phyloP scores from a whole-genome alignment of 2,329 filamentous ascomycete species.

The Aspergillus melleus region DNA sequence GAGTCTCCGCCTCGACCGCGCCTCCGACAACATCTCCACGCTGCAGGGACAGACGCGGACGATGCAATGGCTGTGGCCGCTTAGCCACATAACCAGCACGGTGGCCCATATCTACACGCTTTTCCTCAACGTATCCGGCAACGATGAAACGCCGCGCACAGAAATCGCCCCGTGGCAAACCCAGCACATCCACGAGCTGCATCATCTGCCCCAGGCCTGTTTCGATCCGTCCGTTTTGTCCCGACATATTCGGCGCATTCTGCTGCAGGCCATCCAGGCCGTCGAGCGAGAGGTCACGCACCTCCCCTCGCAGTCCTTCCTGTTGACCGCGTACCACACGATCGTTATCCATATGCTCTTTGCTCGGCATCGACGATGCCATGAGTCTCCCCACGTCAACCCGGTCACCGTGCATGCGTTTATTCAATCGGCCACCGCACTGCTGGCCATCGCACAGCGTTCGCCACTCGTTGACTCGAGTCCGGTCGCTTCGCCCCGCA shows the following conservation, averaged over 20 bases:
- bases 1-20: conserved; percentile 4
- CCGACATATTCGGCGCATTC: background rate
- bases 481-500: background rate
- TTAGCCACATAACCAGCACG: conserved; percentile 2
- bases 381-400: background rate
- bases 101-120: conserved; percentile 1
- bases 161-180: background rate
- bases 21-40: conserved; percentile 2
- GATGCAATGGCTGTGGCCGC: conserved; percentile 1
- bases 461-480: background rate
- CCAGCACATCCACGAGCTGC: background rate
- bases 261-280: background rate
- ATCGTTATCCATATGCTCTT: background rate
- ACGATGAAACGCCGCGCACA: background rate
- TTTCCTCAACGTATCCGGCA: background rate
- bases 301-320: background rate
- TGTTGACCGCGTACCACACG: background rate
- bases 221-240: background rate
- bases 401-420: background rate
- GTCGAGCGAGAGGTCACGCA: background rate
- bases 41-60: background rate
- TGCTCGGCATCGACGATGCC: background rate
- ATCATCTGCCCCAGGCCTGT: background rate
- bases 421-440: background rate
- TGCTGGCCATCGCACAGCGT: background rate